Conservation (phyloP, 192 early-diverging fungal genomes). For the Umbelopsis sp. region DNA sequence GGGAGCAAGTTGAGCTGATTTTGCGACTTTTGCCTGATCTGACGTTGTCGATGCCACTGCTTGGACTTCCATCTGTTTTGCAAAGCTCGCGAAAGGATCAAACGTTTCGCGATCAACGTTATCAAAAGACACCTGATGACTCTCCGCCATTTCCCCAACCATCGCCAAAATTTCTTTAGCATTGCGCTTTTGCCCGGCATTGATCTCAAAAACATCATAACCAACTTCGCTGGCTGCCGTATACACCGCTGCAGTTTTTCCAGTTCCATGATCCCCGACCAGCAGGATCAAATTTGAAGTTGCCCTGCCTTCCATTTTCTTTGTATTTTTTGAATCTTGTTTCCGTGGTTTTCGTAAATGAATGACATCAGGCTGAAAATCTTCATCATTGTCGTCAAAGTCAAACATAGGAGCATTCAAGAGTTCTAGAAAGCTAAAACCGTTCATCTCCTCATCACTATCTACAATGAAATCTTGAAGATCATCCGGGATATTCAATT, state of each 20-base stretch:
- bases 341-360: neutral
- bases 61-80: neutral
- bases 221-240: constrained; percentile 72
- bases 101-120: constrained; percentile 18
- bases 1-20: neutral
- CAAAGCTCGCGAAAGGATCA: neutral
- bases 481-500: neutral
- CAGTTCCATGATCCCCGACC: constrained; percentile 67
- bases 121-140: constrained; percentile 66
- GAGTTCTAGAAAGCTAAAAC: neutral
- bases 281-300: constrained; percentile 59
- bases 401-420: neutral
- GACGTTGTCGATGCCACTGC: neutral
- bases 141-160: constrained; percentile 73
- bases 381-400: neutral
- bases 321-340: neutral
- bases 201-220: constrained; percentile 78
- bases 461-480: constrained; percentile 15
- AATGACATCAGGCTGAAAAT: neutral
- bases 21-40: neutral
- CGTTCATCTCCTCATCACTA: neutral
- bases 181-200: constrained; percentile 65
- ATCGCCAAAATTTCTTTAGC: constrained; percentile 69
- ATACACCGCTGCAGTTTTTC: constrained; percentile 76
- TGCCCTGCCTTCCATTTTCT: constrained; percentile 19